These are phyloP conservation scores for Phylloboletellus chloephorus DNA, from an alignment of 1,284 basidiomycete species.

Conservation along the genomic window DNA sequence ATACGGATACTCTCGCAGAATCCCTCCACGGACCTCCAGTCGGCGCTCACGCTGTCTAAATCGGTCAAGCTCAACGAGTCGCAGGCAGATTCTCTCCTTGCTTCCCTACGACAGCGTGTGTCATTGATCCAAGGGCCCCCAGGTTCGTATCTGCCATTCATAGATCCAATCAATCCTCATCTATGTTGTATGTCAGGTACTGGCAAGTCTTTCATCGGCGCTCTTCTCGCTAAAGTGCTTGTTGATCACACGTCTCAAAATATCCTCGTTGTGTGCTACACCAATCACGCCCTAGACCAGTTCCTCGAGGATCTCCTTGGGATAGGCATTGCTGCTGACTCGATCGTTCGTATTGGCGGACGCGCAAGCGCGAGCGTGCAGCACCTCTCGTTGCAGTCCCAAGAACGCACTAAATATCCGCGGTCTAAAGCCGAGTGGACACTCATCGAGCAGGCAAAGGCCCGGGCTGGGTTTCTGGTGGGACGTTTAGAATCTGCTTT, in stretches of 20 bases:
- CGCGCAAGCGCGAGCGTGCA: conserved; percentile 46
- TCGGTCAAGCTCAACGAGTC: conserved; percentile 45
- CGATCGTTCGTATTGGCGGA: conserved; percentile 54
- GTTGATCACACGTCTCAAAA: conserved; percentile 42
- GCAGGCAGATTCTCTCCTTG: conserved; percentile 46
- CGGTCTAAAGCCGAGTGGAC: conserved; percentile 35
- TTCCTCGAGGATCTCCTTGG: conserved; percentile 55
- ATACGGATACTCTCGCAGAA: conserved; percentile 32
- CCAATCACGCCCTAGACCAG: conserved; percentile 65
- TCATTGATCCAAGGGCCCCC: conserved; percentile 64
- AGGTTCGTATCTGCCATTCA: conserved; percentile 36
- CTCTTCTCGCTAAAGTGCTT: conserved; percentile 52
- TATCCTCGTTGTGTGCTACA: conserved; percentile 62
- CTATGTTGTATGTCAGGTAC: conserved; percentile 41
- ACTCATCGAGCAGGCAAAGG: conserved; percentile 37
- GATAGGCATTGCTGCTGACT: conserved; percentile 45
- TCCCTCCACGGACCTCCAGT: conserved; percentile 37
- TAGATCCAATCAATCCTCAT: conserved; percentile 1
- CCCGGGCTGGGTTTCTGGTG: conserved; percentile 20
- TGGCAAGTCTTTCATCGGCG: conserved; percentile 65
- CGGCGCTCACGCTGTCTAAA: conserved; percentile 32
- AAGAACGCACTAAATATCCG: conserved; percentile 13
- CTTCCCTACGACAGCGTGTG: conserved; percentile 48
- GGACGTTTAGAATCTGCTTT: conserved; percentile 33
- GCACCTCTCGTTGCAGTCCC: conserved; percentile 38